phyloP scores from a whole-genome alignment of 1,139 yeast genomes.

The Entelexis paramagnoliae region DNA sequence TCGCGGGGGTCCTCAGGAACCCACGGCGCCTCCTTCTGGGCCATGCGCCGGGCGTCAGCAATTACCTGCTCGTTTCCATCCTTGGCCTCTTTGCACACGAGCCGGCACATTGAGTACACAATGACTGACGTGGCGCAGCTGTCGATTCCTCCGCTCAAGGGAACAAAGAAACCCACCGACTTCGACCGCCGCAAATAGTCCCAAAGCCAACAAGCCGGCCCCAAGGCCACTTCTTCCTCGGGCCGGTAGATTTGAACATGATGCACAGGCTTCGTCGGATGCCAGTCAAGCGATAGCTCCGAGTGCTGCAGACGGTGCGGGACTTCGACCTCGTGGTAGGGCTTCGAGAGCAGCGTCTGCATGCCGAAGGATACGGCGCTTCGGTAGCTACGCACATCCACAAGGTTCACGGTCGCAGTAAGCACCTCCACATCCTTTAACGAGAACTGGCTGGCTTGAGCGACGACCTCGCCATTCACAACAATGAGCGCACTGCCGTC shows the following conservation, averaged over 20 bases:
- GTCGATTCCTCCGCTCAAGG: conserved; percentile 94
- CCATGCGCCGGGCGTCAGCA: conserved; percentile 56
- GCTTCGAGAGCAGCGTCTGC: conserved; percentile 44
- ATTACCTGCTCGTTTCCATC: conserved; percentile 56
- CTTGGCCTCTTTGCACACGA: conserved; percentile 59
- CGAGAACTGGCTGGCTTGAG: conserved; percentile 87
- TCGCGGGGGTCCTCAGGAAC: conserved; percentile 65
- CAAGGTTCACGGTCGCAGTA: conserved; percentile 85
- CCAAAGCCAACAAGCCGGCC: conserved; percentile 99
- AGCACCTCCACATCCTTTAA: conserved; percentile 85
- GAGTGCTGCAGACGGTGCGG: conserved; percentile 6
- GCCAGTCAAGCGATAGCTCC: conserved; percentile 22
- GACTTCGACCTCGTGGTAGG: conserved; percentile 54
- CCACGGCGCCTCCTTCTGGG: conserved; percentile 45
- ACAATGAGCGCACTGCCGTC: conserved; percentile 96
- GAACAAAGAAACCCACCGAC: conserved; percentile 84
- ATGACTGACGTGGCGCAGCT: conserved; percentile 95
- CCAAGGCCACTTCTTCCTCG: conserved; percentile 91
- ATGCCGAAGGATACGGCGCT: conserved; percentile 60
- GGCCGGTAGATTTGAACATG: conserved; percentile 61
- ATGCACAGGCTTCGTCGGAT: conserved; percentile 32
- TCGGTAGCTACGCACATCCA: conserved; percentile 78
- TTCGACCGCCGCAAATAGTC: conserved; percentile 85
- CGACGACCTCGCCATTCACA: conserved; percentile 80
- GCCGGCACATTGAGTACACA: conserved; percentile 85